Percentiles rank a stretch among this genome's conserved stretches.
These are phyloP conservation scores for Tolypocladium pustulatum DNA, from an alignment of 2,329 filamentous ascomycete species.

Conservation along the genomic window DNA sequence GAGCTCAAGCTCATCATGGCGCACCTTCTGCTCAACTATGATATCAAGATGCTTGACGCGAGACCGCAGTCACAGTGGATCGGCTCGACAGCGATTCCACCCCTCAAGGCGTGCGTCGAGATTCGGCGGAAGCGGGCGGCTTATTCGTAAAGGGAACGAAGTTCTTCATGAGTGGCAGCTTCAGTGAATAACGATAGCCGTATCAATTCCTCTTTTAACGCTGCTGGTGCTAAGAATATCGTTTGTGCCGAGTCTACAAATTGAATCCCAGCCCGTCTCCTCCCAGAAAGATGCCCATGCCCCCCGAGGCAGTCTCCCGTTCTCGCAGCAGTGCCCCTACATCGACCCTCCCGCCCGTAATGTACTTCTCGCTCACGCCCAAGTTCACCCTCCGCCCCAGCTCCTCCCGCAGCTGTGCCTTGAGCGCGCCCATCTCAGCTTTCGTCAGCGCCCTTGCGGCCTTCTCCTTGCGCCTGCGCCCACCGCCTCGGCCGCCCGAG, in stretches of 20 bases:
- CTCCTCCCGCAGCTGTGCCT: slow-evolving; percentile 61
- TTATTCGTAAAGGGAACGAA: background rate
- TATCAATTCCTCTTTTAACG: background rate
- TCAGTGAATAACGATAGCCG: background rate
- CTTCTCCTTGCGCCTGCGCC: slow-evolving; percentile 64
- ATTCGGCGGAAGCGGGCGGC: slow-evolving; percentile 8
- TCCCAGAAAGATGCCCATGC: slow-evolving; percentile 24
- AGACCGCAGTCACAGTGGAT: slow-evolving; percentile 31
- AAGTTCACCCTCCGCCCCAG: slow-evolving; percentile 69
- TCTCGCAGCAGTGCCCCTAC: slow-evolving; percentile 58
- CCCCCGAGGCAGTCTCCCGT: slow-evolving; percentile 34
- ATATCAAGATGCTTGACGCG: slow-evolving; percentile 30
- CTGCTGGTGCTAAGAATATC: background rate
- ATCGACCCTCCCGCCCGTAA: slow-evolving; percentile 78
- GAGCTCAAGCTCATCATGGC: slow-evolving; percentile 45
- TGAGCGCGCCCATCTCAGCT: slow-evolving; percentile 58
- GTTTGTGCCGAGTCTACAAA: background rate
- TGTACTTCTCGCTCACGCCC: slow-evolving; percentile 78
- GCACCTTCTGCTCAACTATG: slow-evolving; percentile 41
- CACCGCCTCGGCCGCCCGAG: slow-evolving; percentile 58
- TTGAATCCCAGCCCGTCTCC: slow-evolving; percentile 22
- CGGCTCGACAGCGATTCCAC: slow-evolving; percentile 28
- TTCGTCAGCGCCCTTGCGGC: slow-evolving; percentile 59
- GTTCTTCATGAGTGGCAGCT: background rate
- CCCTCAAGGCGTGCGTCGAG: slow-evolving; percentile 14